Evolutionary conservation across 495 filamentous ascomycete genomes (phyloP).

Genomic region (Thermochaetoides thermophila): DNA sequence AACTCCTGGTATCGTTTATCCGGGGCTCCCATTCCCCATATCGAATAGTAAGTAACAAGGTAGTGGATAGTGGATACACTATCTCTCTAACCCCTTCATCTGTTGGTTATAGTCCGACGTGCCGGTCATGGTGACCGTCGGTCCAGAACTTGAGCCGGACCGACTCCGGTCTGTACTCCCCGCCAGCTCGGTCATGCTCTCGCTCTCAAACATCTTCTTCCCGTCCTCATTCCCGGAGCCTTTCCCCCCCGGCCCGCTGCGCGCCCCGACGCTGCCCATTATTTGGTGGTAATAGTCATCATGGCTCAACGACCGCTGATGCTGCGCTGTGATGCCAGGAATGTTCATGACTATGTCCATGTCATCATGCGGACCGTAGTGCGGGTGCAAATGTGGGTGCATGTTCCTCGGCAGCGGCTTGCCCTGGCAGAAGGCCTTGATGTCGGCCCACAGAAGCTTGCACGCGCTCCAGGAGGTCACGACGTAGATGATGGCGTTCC

Average conservation of each 20-base stretch:
- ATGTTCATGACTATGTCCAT: too few relatives aligned
- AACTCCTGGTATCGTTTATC: too few relatives aligned
- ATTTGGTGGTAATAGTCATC: too few relatives aligned
- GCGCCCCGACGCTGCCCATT: constrained; percentile 16
- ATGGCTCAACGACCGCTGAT: too few relatives aligned
- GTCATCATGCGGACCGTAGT: too few relatives aligned
- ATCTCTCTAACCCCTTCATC: neutral
- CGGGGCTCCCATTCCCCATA: too few relatives aligned
- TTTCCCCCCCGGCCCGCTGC: too few relatives aligned
- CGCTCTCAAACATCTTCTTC: constrained; percentile 22
- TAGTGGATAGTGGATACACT: neutral
- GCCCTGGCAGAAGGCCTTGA: constrained; percentile 1
- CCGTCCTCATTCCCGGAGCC: too few relatives aligned
- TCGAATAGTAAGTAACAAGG: too few relatives aligned
- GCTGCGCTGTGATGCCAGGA: too few relatives aligned
- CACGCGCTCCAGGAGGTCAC: constrained; percentile 43
- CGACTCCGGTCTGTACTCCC: constrained; percentile 2
- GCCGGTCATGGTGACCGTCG: neutral
- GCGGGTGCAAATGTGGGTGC: too few relatives aligned
- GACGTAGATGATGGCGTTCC: constrained; percentile 70
- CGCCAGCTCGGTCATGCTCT: constrained; percentile 32
- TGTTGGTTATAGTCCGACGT: too few relatives aligned
- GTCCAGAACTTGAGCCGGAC: neutral
- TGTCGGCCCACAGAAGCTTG: constrained; percentile 17
- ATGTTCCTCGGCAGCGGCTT: neutral